phyloP scores from a whole-genome alignment of 148 eudicot species.

The Spergularia marina region DNA sequence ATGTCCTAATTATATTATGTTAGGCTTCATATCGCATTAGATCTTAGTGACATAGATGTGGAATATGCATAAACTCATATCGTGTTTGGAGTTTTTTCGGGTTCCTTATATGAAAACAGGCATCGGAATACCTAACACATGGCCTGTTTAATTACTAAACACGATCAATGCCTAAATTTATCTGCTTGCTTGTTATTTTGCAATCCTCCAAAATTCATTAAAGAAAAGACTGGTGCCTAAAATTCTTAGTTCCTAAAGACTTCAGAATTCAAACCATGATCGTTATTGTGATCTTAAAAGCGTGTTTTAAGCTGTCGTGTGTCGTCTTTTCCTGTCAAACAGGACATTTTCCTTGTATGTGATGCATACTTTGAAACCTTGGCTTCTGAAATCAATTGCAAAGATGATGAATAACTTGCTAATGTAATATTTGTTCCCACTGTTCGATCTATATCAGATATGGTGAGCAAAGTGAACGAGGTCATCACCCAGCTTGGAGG shows the following conservation, averaged over 20 bases:
- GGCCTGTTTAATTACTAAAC: background rate
- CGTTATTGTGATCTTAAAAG: background rate
- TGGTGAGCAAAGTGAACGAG: constrained; percentile 59
- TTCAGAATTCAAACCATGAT: background rate
- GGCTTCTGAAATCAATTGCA: background rate
- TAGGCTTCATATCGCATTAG: background rate
- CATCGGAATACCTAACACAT: background rate
- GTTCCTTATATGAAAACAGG: background rate
- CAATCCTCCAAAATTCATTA: too few relatives aligned
- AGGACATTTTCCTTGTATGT: background rate
- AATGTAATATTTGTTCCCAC: background rate
- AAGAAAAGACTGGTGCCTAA: too few relatives aligned
- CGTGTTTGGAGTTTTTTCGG: background rate
- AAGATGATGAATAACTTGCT: background rate
- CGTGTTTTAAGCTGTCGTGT: background rate
- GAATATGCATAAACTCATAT: background rate
- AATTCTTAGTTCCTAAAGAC: too few relatives aligned
- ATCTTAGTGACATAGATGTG: background rate
- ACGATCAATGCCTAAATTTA: background rate
- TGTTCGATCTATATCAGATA: constrained; percentile 49
- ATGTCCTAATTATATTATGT: background rate
- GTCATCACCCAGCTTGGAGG: constrained; percentile 60
- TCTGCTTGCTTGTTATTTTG: too few relatives aligned
- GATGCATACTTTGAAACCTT: background rate
- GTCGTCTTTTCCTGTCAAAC: background rate